Base-by-base conservation (phyloP, 768 basidiomycete genomes). In the Tephrocybe sp. region DNA sequence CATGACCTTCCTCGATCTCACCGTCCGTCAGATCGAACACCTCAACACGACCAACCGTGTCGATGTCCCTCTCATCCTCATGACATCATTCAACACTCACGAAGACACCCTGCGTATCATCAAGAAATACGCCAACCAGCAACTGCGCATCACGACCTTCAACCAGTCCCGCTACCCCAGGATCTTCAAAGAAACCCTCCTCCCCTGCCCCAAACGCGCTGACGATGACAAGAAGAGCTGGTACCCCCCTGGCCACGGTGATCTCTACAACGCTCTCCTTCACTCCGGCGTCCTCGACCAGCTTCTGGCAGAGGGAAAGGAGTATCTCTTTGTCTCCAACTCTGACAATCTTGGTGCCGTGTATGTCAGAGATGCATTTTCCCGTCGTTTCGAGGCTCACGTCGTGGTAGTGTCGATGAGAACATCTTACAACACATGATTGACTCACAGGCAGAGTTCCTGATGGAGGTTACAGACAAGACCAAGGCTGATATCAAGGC, bases 41-140 rank as follows among this genome's bases (percentile, higher is more conserved):
- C 85, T 96, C 65, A 94, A 95, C 79, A 88, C 85, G 46, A 80
- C 83, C 43, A 76, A 83, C 65, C 83, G 82, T 57, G 87, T 91
- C 70, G 88, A 97, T 71, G 91, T 96, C 39, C 94, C 93, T n/a
- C 88, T 97, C 69, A 89, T 97, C 73, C 84, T 98, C 65, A 96
- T 97, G 96, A 97, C 94, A 65, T 96, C 93, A 50, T 98, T 98
- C 81, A 96, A 96, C 78, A 98, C 95, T 17, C 90, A 94, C 68
- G 92, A 97, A 32, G 94, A 98, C 69, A 96, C 95, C 44, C 84
- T 91, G 56, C 88, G 91, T 59, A 92, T 97, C 79, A 93, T 95
- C 72, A 93, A 97, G 71, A 97, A 96, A 74, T 97, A 97, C 69
- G 85, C 87, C 45, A 90, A 93, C 74, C 93, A 95, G 74, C 91